phyloP scores from a whole-genome alignment of 805 yeast genomes.

The Ogataea populi-albae region DNA sequence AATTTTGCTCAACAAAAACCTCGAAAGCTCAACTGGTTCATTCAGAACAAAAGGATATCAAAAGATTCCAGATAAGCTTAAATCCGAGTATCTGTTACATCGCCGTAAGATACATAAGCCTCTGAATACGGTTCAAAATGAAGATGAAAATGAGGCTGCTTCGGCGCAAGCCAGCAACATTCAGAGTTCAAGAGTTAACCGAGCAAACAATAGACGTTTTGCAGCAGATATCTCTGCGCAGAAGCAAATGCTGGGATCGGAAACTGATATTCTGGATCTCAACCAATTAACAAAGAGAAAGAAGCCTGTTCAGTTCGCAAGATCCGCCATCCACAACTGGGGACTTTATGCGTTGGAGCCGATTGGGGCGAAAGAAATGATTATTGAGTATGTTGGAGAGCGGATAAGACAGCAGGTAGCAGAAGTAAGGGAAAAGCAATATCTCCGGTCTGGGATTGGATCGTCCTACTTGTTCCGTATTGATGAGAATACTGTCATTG shows the following conservation, averaged over 20 bases:
- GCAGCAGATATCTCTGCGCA: constrained; percentile 88
- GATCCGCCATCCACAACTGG: constrained; percentile 98
- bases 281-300: constrained; percentile 86
- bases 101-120: constrained; percentile 67
- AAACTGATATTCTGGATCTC: constrained; percentile 75
- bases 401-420: constrained; percentile 91
- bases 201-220: constrained; percentile 83
- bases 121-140: constrained; percentile 65
- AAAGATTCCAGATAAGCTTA: constrained; percentile 69
- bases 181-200: constrained; percentile 77
- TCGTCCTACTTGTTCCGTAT: constrained; percentile 90
- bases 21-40: constrained; percentile 52
- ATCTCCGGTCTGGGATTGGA: constrained; percentile 88
- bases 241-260: constrained; percentile 71
- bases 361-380: constrained; percentile 94
- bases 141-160: constrained; percentile 49
- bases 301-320: constrained; percentile 93
- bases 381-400: constrained; percentile 97
- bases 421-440: constrained; percentile 83
- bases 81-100: constrained; percentile 78
- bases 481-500: constrained; percentile 92
- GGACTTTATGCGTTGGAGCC: constrained; percentile 95
- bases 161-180: constrained; percentile 33
- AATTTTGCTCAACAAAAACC: constrained; percentile 16
- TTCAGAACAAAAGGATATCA: constrained; percentile 71